A percentile compares a stretch with the other conserved stretches of the same genome.
Conservation (phyloP, 495 filamentous ascomycete species). For the Amorphotheca resinae region DNA sequence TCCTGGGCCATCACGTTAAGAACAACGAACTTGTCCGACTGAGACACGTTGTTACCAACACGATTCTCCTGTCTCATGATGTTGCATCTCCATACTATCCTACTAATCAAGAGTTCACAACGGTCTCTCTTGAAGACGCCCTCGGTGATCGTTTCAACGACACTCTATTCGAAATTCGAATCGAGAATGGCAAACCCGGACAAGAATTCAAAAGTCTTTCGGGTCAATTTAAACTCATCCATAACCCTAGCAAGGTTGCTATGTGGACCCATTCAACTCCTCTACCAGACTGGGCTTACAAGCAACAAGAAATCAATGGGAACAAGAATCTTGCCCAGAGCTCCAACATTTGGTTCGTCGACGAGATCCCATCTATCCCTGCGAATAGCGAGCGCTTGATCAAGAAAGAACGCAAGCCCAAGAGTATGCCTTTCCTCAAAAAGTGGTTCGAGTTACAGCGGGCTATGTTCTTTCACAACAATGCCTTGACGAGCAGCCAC, state of each 20-base stretch:
- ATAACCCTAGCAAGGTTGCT: conserved; percentile 84
- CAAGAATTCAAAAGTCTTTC: conserved; percentile 83
- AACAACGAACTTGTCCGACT: conserved; percentile 85
- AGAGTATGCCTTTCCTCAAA: conserved; percentile 71
- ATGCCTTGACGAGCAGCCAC: conserved; percentile 89
- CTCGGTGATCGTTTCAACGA: conserved; percentile 74
- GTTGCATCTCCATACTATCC: conserved; percentile 96
- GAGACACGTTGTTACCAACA: conserved; percentile 76
- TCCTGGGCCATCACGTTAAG: conserved; percentile 49
- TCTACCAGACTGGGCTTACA: conserved; percentile 90
- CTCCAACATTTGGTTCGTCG: conserved; percentile 90
- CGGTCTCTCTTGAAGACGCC: conserved; percentile 58
- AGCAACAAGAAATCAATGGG: conserved; percentile 97
- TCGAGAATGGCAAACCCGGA: conserved; percentile 72
- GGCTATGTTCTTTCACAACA: conserved; percentile 99
- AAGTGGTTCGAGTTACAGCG: conserved; percentile 97
- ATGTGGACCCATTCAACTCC: conserved; percentile 97
- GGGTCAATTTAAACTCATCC: conserved; percentile 87
- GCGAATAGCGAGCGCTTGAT: conserved; percentile 53
- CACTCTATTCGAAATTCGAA: conserved; percentile 82
- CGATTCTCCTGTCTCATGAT: conserved; percentile 86
- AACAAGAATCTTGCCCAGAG: conserved; percentile 89
- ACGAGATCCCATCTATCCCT: conserved; percentile 73
- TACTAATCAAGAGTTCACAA: conserved; percentile 97
- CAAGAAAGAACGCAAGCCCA: conserved; percentile 63